A percentile compares a stretch with the other conserved stretches of the same genome.
These are phyloP conservation scores for Maudiozyma humilis DNA, from an alignment of 1,139 yeast species.

Conservation along the genomic window DNA sequence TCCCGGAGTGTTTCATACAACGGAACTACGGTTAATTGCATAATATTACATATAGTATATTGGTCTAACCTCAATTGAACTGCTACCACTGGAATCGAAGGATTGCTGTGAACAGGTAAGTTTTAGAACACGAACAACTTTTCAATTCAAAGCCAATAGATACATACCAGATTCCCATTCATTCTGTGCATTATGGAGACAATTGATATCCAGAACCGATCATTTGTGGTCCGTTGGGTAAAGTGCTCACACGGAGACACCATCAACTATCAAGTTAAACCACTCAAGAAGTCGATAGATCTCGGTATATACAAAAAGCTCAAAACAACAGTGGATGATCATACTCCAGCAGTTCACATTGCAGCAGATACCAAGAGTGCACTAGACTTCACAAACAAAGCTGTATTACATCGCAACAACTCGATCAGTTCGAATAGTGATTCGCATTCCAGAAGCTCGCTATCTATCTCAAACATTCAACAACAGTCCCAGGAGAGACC, in stretches of 20 bases:
- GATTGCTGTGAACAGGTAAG: too few relatives aligned
- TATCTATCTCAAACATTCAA: constrained; percentile 27
- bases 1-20: too few relatives aligned
- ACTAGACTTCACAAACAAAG: constrained; percentile 21
- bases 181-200: too few relatives aligned
- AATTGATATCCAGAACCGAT: constrained; percentile 80
- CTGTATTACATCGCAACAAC: constrained; percentile 16
- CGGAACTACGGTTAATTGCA: too few relatives aligned
- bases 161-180: too few relatives aligned
- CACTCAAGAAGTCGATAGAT: constrained; percentile 68
- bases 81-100: too few relatives aligned
- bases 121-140: too few relatives aligned
- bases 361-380: constrained; percentile 24
- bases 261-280: constrained; percentile 75
- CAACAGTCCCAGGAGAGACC: constrained; percentile 28
- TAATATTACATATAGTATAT: too few relatives aligned
- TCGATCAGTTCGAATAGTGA: constrained; percentile 10
- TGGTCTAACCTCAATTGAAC: too few relatives aligned
- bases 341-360: constrained; percentile 17
- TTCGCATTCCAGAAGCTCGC: constrained; percentile 17
- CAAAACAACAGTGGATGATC: constrained; percentile 16
- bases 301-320: constrained; percentile 35
- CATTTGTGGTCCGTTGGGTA: constrained; percentile 87
- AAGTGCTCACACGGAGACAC: constrained; percentile 59
- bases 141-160: too few relatives aligned